Conservation (phyloP, 2,329 filamentous ascomycete species). For the Colletotrichum salicis region DNA sequence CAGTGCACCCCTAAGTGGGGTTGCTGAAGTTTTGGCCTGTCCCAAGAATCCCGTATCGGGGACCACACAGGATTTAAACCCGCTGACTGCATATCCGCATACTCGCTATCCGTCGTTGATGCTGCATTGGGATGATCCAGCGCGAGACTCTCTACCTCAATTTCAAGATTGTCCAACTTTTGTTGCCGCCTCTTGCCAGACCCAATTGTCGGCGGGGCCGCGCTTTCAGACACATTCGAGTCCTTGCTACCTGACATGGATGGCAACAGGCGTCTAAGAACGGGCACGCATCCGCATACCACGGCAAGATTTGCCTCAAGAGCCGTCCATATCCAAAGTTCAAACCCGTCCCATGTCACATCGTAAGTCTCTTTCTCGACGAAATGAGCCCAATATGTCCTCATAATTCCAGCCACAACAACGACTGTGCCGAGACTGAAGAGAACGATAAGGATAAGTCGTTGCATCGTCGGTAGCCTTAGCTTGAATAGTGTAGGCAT, state of each 20-base stretch:
- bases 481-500: constrained; percentile 47
- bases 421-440: constrained; percentile 52
- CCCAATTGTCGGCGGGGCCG: neutral
- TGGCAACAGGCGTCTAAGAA: constrained; percentile 41
- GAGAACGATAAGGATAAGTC: constrained; percentile 48
- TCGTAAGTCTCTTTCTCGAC: constrained; percentile 48
- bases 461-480: constrained; percentile 46
- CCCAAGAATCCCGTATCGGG: neutral
- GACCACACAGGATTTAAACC: neutral
- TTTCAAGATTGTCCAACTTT: neutral
- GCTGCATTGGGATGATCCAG: neutral
- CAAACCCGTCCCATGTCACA: constrained; percentile 53
- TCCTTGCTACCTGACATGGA: neutral
- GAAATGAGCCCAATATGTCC: constrained; percentile 48
- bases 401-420: constrained; percentile 48
- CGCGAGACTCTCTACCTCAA: neutral
- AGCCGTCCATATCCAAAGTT: constrained; percentile 55
- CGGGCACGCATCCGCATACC: constrained; percentile 52
- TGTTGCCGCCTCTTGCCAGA: neutral
- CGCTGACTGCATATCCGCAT: no score
- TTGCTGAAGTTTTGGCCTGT: neutral
- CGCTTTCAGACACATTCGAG: neutral
- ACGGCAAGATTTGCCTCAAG: constrained; percentile 54
- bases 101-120: neutral
- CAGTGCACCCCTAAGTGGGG: neutral